Percentiles rank a stretch among this genome's conserved stretches.
phyloP scores from a whole-genome alignment of 192 early-diverging fungal species.

The Haplosporangium gracile region DNA sequence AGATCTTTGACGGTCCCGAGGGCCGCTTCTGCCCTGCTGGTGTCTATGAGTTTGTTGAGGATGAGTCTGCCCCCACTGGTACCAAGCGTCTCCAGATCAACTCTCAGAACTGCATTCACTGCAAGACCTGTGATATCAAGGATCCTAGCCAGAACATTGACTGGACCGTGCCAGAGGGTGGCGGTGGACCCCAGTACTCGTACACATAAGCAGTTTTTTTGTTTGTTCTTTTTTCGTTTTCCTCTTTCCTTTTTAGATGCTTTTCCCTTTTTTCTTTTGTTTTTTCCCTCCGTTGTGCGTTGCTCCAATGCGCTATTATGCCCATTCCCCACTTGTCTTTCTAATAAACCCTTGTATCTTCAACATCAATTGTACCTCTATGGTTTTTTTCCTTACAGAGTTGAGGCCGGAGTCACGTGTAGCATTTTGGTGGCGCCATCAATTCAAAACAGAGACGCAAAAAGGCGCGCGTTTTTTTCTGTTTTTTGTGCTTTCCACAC shows the following conservation, averaged over 20 bases:
- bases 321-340: background rate
- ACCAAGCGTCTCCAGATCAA: slow-evolving; percentile 97
- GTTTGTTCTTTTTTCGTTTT: slow-evolving; percentile 8
- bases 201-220: slow-evolving; percentile 38
- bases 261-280: background rate
- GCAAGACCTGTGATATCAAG: slow-evolving; percentile 99
- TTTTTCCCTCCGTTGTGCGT: background rate
- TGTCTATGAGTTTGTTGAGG: slow-evolving; percentile 98
- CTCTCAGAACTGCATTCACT: slow-evolving; percentile 98
- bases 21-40: slow-evolving; percentile 97
- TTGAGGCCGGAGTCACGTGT: too few species aligned
- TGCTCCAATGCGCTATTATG: background rate
- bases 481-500: background rate
- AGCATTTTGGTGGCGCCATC: background rate
- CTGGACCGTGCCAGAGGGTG: slow-evolving; percentile 90
- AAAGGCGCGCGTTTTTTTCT: background rate
- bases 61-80: slow-evolving; percentile 84
- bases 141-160: slow-evolving; percentile 99
- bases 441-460: background rate
- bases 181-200: slow-evolving; percentile 57
- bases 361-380: background rate
- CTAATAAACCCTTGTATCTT: background rate
- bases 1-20: slow-evolving; percentile 94
- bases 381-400: too few species aligned
- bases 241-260: background rate